Evolutionary conservation across 73 alveolate species (phyloP), one percentile per base, ranked within the genome.

Genomic region (Diophrys appendiculata): DNA sequence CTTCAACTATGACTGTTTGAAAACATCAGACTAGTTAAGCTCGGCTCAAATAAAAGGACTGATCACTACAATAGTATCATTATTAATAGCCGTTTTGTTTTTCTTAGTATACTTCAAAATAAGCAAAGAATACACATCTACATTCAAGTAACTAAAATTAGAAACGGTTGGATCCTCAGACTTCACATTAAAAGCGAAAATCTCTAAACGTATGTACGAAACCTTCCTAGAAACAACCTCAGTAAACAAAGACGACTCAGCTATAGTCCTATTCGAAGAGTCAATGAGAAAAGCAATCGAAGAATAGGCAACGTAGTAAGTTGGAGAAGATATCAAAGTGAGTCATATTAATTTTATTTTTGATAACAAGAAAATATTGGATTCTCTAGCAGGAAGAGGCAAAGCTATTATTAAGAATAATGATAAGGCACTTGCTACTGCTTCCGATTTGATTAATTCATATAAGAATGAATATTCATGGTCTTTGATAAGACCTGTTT

Each of bases 401-500:
- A 43, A 43, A 11, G 60, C 60, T 43, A 43, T 43, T 43, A 11
- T 43, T 43, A 18, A 18, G 18, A 43, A 43, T 18, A 43, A 43
- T 43, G 60, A 43, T 43, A 18, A 43, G 5, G 18, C 5, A 43
- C 60, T 43, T 11, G 60, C 60, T 11, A 11, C 5, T 11, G 60
- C 60, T 11, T 43, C 60, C 5, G 18, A 11, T 43, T 11, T 11
- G 5, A 52, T 81, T 18, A 77, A 81, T 26, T 22, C 11, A 2
- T 28, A 72, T 3, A 81, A 81, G 64, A 33, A 77, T 5, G 72
- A 68, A 53, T 25, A 81, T 11, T 28, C 33, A 26, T 33, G 60
- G 28, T 26, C 52, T 65, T 70, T 81, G 14, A 72, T 72, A 55
- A 28, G 52, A 14, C 82, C 89, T 1, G 89, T 81, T 2, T n/a